Evolutionary conservation across 257 asterid genomes (phyloP).

Genomic region (Scutellaria galericulata): DNA sequence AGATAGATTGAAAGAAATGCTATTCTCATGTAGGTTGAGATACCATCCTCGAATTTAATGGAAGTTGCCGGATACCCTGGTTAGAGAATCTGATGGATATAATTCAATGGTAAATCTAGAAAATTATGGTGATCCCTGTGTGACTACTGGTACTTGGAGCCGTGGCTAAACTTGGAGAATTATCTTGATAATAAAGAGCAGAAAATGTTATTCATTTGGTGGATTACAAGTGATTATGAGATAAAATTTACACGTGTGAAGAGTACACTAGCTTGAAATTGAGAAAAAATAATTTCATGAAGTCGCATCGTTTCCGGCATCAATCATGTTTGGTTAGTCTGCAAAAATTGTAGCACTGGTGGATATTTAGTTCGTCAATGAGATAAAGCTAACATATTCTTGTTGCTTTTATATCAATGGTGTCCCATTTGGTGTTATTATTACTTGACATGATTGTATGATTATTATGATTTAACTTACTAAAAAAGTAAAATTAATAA

Average conservation of each 20-base stretch:
- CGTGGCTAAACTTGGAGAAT: neutral
- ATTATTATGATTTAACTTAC: conserved; percentile 10
- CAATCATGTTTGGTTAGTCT: conserved; percentile 12
- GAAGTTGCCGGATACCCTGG: conserved; percentile 17
- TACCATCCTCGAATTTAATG: neutral
- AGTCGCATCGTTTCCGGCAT: conserved; percentile 5
- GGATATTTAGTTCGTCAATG: neutral
- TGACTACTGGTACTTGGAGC: neutral
- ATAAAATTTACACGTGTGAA: neutral
- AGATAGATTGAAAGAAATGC: neutral
- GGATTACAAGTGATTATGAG: neutral
- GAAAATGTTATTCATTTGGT: neutral
- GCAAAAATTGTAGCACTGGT: neutral
- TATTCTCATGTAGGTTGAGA: neutral
- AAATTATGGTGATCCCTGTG: neutral
- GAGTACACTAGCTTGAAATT: conserved; percentile 14
- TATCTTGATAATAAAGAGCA: neutral
- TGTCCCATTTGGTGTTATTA: conserved; percentile 9
- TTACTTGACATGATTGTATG: neutral
- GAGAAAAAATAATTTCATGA: neutral
- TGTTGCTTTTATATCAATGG: neutral
- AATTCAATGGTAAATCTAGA: neutral
- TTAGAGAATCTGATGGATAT: conserved; percentile 10
- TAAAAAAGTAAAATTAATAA: conserved; percentile 1
- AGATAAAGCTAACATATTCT: neutral